A percentile compares a stretch with the other conserved stretches of the same genome.
These are phyloP conservation scores for Venturia aucupariae DNA, from an alignment of 2,329 filamentous ascomycete species.

Conservation along the genomic window DNA sequence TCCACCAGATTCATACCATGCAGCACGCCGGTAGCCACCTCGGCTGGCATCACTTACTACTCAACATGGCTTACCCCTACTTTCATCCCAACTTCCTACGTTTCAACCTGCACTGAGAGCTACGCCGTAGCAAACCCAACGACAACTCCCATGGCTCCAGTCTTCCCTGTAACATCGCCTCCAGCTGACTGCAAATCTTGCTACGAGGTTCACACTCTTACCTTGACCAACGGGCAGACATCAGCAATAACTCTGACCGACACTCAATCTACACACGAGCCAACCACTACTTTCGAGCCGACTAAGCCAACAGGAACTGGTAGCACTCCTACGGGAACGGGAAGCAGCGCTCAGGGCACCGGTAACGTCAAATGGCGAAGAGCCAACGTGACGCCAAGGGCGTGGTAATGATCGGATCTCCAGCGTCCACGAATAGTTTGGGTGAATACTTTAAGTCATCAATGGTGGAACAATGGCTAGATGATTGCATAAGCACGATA, in stretches of 20 bases:
- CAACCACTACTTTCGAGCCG: background rate
- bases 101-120: slow-evolving; percentile 11
- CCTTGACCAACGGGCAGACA: slow-evolving; percentile 3
- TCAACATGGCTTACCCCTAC: slow-evolving; percentile 11
- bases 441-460: background rate
- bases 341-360: background rate
- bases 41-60: slow-evolving; percentile 12
- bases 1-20: slow-evolving; percentile 12
- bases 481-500: too few species aligned
- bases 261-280: background rate
- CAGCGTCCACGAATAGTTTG: background rate
- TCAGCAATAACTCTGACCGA: background rate
- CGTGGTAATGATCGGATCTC: background rate
- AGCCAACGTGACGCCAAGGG: background rate
- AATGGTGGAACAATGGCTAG: background rate
- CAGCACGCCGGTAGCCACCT: slow-evolving; percentile 12
- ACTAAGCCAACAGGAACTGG: background rate
- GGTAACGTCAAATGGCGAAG: slow-evolving; percentile 4
- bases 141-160: background rate
- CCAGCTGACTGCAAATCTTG: slow-evolving; percentile 10
- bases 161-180: background rate
- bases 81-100: slow-evolving; percentile 6
- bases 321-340: background rate
- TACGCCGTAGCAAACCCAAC: background rate
- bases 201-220: slow-evolving; percentile 8